Evolutionary conservation across 192 early-diverging fungal genomes (phyloP).

Genomic region (Mortierella hygrophila): DNA sequence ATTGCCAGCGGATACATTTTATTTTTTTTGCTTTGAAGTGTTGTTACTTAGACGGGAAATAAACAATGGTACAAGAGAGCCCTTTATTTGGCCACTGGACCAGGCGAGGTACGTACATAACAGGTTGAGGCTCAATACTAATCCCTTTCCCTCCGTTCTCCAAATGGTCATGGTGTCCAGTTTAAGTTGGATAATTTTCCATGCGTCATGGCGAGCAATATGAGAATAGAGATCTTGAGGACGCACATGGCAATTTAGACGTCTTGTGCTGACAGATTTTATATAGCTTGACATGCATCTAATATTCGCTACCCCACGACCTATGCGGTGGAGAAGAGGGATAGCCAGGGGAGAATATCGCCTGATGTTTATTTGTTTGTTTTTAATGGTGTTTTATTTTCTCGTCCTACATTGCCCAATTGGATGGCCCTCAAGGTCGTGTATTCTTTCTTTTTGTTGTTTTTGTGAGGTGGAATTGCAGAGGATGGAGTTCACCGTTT

Average conservation of each 20-base stretch:
- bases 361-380: not conserved
- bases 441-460: not conserved
- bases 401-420: not conserved
- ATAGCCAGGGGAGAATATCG: not conserved
- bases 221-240: not conserved
- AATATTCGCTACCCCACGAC: too few relatives aligned
- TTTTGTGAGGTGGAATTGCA: too few relatives aligned
- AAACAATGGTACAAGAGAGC: too few relatives aligned
- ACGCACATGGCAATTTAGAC: conserved; percentile 1
- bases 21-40: too few relatives aligned
- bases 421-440: not conserved
- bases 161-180: not conserved
- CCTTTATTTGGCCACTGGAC: too few relatives aligned
- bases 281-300: not conserved
- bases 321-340: not conserved
- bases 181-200: not conserved
- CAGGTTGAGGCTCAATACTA: not conserved
- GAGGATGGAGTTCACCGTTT: not conserved
- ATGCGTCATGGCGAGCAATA: not conserved
- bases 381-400: not conserved
- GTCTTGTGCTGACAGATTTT: conserved; percentile 1
- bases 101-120: too few relatives aligned
- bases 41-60: too few relatives aligned
- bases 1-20: too few relatives aligned
- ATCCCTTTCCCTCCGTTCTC: not conserved